phyloP scores from a whole-genome alignment of 495 filamentous ascomycete species.

The Podospora pseudocomata region DNA sequence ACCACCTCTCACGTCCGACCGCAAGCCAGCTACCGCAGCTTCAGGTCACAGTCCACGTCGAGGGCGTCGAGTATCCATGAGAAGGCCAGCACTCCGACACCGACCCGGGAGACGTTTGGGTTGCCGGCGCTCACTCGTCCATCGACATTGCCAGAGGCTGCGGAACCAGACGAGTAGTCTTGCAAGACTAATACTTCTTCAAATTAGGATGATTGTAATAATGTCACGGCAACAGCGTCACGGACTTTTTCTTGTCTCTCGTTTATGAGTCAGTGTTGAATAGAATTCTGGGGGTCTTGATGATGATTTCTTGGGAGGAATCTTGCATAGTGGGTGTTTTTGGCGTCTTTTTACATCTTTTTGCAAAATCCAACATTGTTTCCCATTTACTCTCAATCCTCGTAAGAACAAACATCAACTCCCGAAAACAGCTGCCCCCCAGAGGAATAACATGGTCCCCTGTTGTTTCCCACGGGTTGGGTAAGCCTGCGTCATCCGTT shows the following conservation, averaged over 20 bases:
- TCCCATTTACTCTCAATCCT: no score
- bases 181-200: not conserved
- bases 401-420: not conserved
- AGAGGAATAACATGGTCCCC: not conserved
- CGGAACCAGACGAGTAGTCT: not conserved
- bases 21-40: conserved; percentile 20
- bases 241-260: not conserved
- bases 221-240: not conserved
- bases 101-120: not conserved
- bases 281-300: not conserved
- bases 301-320: not conserved
- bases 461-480: not conserved
- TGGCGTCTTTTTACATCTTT: not conserved
- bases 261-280: not conserved
- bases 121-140: not conserved
- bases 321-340: not conserved
- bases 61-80: conserved; percentile 11
- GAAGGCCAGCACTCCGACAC: not conserved
- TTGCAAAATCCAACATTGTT: not conserved
- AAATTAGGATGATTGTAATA: not conserved
- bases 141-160: not conserved
- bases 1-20: conserved; percentile 6
- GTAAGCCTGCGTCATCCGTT: conserved; percentile 11
- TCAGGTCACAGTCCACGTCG: conserved; percentile 14
- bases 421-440: not conserved